A percentile compares a stretch with the other conserved stretches of the same genome.
Evolutionary conservation across 495 filamentous ascomycete genomes (phyloP).

Genomic region (Xylaria longipes): DNA sequence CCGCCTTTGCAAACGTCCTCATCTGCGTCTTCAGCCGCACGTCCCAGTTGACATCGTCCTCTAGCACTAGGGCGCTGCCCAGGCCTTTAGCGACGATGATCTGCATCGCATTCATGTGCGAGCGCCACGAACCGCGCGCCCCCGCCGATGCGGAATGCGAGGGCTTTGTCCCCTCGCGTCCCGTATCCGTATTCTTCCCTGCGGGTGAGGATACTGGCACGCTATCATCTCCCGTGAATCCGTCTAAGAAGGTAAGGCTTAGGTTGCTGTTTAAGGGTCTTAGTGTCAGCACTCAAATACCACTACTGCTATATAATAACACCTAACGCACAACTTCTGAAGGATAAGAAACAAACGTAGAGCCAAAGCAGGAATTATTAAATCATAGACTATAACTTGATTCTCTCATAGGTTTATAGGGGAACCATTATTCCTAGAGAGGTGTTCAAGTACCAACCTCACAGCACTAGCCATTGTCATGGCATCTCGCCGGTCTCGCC

Average conservation of each 20-base stretch:
- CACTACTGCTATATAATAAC: too few relatives aligned
- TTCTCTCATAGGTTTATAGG: background rate
- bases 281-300: background rate
- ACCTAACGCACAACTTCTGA: background rate
- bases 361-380: background rate
- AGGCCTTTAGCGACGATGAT: slow-evolving; percentile 44
- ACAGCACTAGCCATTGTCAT: slow-evolving; percentile 58
- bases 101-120: slow-evolving; percentile 54
- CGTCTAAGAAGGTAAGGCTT: slow-evolving; percentile 61
- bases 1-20: slow-evolving; percentile 45
- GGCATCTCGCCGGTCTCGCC: slow-evolving; percentile 69
- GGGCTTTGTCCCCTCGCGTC: slow-evolving; percentile 6
- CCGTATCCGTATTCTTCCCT: slow-evolving; percentile 31
- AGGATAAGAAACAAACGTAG: background rate
- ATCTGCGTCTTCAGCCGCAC: slow-evolving; percentile 52
- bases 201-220: slow-evolving; percentile 39
- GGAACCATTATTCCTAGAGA: background rate
- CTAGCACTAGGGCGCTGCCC: slow-evolving; percentile 52
- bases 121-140: slow-evolving; percentile 54
- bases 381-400: background rate
- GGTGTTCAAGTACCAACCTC: slow-evolving; percentile 1
- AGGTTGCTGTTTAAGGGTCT: slow-evolving; percentile 49
- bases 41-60: slow-evolving; percentile 61
- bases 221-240: slow-evolving; percentile 48
- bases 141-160: slow-evolving; percentile 35